phyloP scores from a whole-genome alignment of 2,329 filamentous ascomycete species.

The Metarhizium sp. region DNA sequence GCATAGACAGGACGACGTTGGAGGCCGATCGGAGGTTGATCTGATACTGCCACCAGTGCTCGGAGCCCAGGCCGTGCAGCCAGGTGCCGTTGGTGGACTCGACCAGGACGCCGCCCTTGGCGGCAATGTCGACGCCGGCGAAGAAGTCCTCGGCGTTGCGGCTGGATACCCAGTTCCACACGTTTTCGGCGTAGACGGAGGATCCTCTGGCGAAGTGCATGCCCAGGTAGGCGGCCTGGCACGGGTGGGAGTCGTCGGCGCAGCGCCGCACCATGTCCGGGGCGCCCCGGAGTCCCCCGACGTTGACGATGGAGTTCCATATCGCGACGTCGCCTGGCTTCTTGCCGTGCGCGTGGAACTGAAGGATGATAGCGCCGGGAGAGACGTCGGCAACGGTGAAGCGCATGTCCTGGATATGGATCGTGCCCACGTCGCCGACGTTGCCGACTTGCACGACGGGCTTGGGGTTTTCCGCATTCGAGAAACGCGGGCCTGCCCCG shows the following conservation, averaged over 20 bases:
- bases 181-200: slow-evolving; percentile 14
- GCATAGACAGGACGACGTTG: slow-evolving; percentile 32
- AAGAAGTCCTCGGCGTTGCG: slow-evolving; percentile 37
- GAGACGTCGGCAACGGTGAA: slow-evolving; percentile 40
- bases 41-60: slow-evolving; percentile 43
- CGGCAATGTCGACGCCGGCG: slow-evolving; percentile 19
- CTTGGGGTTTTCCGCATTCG: not conserved
- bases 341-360: slow-evolving; percentile 26
- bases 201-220: slow-evolving; percentile 34
- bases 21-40: slow-evolving; percentile 36
- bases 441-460: slow-evolving; percentile 28
- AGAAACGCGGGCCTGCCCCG: not conserved
- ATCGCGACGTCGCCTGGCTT: slow-evolving; percentile 39
- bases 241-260: slow-evolving; percentile 19
- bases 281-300: slow-evolving; percentile 33
- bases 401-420: slow-evolving; percentile 42
- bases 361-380: slow-evolving; percentile 28
- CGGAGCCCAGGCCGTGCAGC: slow-evolving; percentile 41
- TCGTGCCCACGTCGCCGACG: slow-evolving; percentile 36
- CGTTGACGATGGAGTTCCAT: slow-evolving; percentile 35
- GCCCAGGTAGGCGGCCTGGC: slow-evolving; percentile 37
- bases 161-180: not conserved
- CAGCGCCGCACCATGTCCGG: slow-evolving; percentile 24
- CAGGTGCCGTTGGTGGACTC: slow-evolving; percentile 38
- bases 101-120: slow-evolving; percentile 35